These are phyloP conservation scores for Tilletia indica DNA, from an alignment of 1,284 basidiomycete species.

Conservation along the genomic window DNA sequence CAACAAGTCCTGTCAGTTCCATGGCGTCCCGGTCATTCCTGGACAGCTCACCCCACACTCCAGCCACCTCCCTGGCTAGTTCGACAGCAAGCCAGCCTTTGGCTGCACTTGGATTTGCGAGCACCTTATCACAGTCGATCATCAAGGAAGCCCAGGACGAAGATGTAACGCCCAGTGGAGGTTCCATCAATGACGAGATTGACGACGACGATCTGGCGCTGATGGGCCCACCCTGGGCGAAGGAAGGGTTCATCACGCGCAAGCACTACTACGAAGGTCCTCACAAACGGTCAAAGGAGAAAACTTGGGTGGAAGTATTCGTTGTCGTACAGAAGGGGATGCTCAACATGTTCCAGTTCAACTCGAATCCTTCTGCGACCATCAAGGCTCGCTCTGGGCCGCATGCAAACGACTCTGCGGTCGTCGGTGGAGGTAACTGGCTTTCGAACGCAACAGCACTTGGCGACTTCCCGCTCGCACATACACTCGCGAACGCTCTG, in stretches of 20 bases:
- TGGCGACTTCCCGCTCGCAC: slow-evolving; percentile 76
- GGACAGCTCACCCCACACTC: slow-evolving; percentile 26
- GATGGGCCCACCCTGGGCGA: slow-evolving; percentile 94
- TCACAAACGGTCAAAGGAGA: slow-evolving; percentile 78
- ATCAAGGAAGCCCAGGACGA: slow-evolving; percentile 92
- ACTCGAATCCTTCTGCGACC: slow-evolving; percentile 19
- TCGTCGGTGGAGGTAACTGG: slow-evolving; percentile 95
- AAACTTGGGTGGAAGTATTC: slow-evolving; percentile 83
- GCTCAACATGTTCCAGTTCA: slow-evolving; percentile 77
- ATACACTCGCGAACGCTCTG: slow-evolving; percentile 80
- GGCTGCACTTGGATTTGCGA: slow-evolving; percentile 81
- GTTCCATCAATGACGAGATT: slow-evolving; percentile 19
- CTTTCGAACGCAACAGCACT: slow-evolving; percentile 79
- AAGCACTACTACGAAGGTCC: slow-evolving; percentile 89
- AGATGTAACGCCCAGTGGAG: slow-evolving; percentile 64
- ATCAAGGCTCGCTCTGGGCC: slow-evolving; percentile 9
- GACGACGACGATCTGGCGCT: slow-evolving; percentile 86
- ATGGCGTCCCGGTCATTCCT: slow-evolving; percentile 30
- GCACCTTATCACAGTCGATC: slow-evolving; percentile 90
- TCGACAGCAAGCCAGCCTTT: slow-evolving; percentile 5
- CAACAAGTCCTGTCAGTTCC: slow-evolving; percentile 26
- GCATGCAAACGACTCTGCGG: slow-evolving; percentile 52
- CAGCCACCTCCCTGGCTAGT: slow-evolving; percentile 21
- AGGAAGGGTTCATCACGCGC: slow-evolving; percentile 89
- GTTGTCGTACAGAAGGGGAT: slow-evolving; percentile 91